A percentile compares a stretch with the other conserved stretches of the same genome.
These are phyloP conservation scores for Osmozyma mogii DNA, from an alignment of 805 yeast genomes.

Conservation along the genomic window DNA sequence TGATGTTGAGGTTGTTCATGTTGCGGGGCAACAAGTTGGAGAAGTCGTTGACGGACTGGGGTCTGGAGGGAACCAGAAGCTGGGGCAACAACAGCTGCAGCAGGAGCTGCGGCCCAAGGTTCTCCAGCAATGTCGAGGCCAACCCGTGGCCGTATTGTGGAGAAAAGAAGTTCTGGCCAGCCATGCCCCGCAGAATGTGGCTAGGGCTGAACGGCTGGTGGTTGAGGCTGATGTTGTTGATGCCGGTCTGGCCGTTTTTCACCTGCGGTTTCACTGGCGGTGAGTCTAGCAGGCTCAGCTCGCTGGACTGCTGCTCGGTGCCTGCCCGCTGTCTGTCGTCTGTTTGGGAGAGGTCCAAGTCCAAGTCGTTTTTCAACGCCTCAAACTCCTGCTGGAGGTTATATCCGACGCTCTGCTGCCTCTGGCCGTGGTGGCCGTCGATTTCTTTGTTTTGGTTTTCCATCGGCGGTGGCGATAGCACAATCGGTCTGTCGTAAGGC, in stretches of 20 bases:
- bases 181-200: constrained; percentile 6
- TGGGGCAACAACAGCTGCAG: constrained; percentile 22
- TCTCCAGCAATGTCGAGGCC: constrained; percentile 4
- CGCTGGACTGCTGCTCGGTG: constrained; percentile 9
- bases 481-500: constrained; percentile 32
- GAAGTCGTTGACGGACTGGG: constrained; percentile 37
- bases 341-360: constrained; percentile 30
- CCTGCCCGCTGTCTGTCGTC: constrained; percentile 12
- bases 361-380: constrained; percentile 38
- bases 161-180: constrained; percentile 12
- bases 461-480: constrained; percentile 36
- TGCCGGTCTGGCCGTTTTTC: constrained; percentile 1
- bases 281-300: constrained; percentile 5
- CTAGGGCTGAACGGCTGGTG: constrained; percentile 2
- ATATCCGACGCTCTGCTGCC: constrained; percentile 39
- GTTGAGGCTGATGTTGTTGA: not conserved
- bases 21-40: constrained; percentile 6
- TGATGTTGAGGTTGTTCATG: too few species aligned
- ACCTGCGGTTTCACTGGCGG: constrained; percentile 4
- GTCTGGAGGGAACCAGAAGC: constrained; percentile 28
- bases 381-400: constrained; percentile 41
- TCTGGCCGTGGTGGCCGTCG: too few species aligned
- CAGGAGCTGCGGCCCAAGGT: constrained; percentile 11
- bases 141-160: constrained; percentile 8
- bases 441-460: constrained; percentile 17